Evolutionary conservation across 2,329 filamentous ascomycete genomes (phyloP), one percentile per base, ranked within the genome.

Genomic region (Penicillium griseofulvum): DNA sequence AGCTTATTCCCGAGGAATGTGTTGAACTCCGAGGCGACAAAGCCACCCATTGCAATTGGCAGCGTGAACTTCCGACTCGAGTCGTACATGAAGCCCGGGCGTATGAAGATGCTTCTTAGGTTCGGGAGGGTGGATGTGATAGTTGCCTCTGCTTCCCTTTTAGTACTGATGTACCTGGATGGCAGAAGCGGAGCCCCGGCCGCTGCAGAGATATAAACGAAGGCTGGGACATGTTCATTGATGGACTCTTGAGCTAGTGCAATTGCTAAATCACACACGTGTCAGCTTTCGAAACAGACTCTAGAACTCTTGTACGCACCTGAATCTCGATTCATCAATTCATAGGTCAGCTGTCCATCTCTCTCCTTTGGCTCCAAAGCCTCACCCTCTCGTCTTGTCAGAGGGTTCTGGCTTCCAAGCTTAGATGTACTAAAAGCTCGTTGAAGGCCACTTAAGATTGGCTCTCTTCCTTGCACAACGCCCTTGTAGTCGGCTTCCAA

Each of bases 401-500:
- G 78, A 2, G 90, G 90, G 71, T 95, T 89, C 51, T 84, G 84
- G 54, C 85, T 83, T 68, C 76, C 79, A 24, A 73, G 65, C 63
- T 87, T 87, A 2, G 82, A 81, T 1, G 84, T 72, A 49, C 86
- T 85, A 72, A 97, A 96, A 26, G 91, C 90, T 65, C 88, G 87
- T 59, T 84, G 83, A 14, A 99, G 78, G 1, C 91, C 93, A 7
- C 85, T 76, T 49, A 96, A 75, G n/a, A 91, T 86, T 0, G 89
- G 91, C 67, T 96, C 92, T 57, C 84, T 86, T 48, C 94, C 94
- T 19, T 86, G 87, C 26, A 99, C 72, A 16, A 96, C 87, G 64
- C 89, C 89, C 76, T 99, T 99, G 84, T 99, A 99, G 79, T 99
- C 94, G 47, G 92, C 91, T 78, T 99, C 94, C 10, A 99, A 84